These are phyloP conservation scores for Mycena chlorophos DNA, from an alignment of 768 basidiomycete genomes.

Conservation along the genomic window DNA sequence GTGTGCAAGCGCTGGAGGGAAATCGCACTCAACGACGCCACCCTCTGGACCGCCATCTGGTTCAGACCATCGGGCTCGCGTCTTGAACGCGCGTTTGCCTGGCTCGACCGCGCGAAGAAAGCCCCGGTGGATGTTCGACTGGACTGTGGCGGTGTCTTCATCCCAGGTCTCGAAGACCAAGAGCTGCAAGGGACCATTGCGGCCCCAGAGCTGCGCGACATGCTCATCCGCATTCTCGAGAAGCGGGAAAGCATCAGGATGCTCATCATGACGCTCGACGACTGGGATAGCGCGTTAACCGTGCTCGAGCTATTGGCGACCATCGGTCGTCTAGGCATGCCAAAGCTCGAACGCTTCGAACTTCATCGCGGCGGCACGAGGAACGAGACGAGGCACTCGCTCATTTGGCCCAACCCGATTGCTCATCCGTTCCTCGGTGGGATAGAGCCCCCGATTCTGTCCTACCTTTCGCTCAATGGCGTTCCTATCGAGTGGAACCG, in stretches of 20 bases:
- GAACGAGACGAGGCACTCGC: slow-evolving; percentile 16
- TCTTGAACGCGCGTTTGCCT: slow-evolving; percentile 50
- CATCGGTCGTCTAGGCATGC: slow-evolving; percentile 35
- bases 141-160: slow-evolving; percentile 41
- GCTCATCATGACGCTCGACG: slow-evolving; percentile 56
- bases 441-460: slow-evolving; percentile 43
- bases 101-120: slow-evolving; percentile 56
- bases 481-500: slow-evolving; percentile 61
- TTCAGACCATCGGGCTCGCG: slow-evolving; percentile 53
- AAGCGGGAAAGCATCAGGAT: slow-evolving; percentile 44
- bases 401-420: slow-evolving; percentile 29
- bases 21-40: slow-evolving; percentile 47
- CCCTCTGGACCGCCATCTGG: slow-evolving; percentile 67
- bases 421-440: slow-evolving; percentile 53
- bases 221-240: slow-evolving; percentile 53
- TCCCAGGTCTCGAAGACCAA: slow-evolving; percentile 26
- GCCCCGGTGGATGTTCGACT: slow-evolving; percentile 64
- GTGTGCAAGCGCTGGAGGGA: slow-evolving; percentile 59
- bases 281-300: slow-evolving; percentile 53
- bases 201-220: slow-evolving; percentile 36
- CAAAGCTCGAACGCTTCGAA: slow-evolving; percentile 62
- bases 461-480: slow-evolving; percentile 56
- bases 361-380: slow-evolving; percentile 54
- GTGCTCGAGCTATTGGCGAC: slow-evolving; percentile 50
- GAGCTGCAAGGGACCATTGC: slow-evolving; percentile 37